Evolutionary conservation across 2,329 filamentous ascomycete genomes (phyloP).

Genomic region (Polytolypa hystricis): DNA sequence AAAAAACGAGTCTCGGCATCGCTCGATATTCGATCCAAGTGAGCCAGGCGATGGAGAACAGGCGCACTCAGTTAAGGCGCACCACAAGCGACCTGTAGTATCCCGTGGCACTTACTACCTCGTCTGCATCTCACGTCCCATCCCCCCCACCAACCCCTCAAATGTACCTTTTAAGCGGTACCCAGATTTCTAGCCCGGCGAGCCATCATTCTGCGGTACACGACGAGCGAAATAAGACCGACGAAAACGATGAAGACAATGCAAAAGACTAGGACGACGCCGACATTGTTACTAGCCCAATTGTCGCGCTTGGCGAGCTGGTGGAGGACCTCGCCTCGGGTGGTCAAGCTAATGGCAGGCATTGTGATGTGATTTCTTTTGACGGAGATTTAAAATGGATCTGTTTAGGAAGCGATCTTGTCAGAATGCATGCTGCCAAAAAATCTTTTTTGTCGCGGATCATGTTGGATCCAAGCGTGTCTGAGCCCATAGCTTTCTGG

Average conservation of each 20-base stretch:
- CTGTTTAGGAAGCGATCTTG: no score
- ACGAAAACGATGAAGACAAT: conserved; percentile 47
- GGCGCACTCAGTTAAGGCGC: no score
- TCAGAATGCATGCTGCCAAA: no score
- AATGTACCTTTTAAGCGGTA: conserved; percentile 4
- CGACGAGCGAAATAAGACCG: conserved; percentile 40
- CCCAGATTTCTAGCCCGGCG: conserved; percentile 16
- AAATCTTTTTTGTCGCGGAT: no score
- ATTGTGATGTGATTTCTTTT: conserved; percentile 12
- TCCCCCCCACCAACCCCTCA: not conserved
- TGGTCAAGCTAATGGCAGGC: conserved; percentile 20
- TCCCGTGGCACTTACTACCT: no score
- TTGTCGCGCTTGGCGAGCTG: conserved; percentile 43
- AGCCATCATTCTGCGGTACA: conserved; percentile 35
- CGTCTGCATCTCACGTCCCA: not conserved
- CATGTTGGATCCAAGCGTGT: no score
- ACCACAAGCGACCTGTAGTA: no score
- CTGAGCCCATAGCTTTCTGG: no score
- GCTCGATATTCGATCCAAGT: no score
- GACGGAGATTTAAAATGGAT: not conserved
- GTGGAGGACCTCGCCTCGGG: conserved; percentile 8
- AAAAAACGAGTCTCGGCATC: no score
- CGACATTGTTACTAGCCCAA: conserved; percentile 47
- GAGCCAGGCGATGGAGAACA: no score
- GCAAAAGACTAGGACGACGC: conserved; percentile 52